Base-by-base conservation (phyloP, 192 early-diverging fungal genomes). In the Coemansia sp. region DNA sequence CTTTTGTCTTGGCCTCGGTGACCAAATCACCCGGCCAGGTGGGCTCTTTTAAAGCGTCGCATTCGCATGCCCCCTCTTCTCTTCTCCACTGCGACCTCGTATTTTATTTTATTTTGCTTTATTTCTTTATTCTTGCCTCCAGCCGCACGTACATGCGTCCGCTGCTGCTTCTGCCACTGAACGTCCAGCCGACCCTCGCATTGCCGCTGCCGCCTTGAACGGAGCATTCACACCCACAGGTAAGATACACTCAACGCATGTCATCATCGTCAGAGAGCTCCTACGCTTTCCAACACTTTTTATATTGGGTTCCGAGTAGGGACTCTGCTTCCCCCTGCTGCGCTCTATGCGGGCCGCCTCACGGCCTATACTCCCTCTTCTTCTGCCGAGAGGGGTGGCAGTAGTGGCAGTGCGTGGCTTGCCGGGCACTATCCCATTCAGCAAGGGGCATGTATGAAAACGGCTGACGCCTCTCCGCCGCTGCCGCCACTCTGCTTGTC, bases 21-120 rank as follows among this genome's bases (percentile, higher is more conserved):
- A 70, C 74, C 61, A 78, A 78, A 78, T 78, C 75, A 78, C 69
- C 75, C 75, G 73, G 69, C 42, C 36, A 21, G 43, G 43, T 44
- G 29, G n/a, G 41, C 41, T 18, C 43, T 44, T 21, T 24, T 44
- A 44, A 44, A 44, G 43, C 43, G 43, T 44, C 43, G 43, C 43
- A 44, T 44, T 44, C 43, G 43, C 43, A 44, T 44, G 43, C 43
- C 43, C 15, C 24, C 21, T 8, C 41, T 59, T 19, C 24, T 17
- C 21, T 32, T 38, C 14, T 36, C 21, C 37, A 37, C 36, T 56
- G 54, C 24, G 11, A 7, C n/a, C 35, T 40, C 43, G 8, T 22
- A 17, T 10, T 21, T 3, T 44, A 22, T 44, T 22, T 43, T 21
- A 24, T n/a, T n/a, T n/a, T n/a, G n/a, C n/a, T 11, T 21, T 43